Evolutionary conservation across 257 asterid species (phyloP).

Genomic region (Solanum lignicaule): DNA sequence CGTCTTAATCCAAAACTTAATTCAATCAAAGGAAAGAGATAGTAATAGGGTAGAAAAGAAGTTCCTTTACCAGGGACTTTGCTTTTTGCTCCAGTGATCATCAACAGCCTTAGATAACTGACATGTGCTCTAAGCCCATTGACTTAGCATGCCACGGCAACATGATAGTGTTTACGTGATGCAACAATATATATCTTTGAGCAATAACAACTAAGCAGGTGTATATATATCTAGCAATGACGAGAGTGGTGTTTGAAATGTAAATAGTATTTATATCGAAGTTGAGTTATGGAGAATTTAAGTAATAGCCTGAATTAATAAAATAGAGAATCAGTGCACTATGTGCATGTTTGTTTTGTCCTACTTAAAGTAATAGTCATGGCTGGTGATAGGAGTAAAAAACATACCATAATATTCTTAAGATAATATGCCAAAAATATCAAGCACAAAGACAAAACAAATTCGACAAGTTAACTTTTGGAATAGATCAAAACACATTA

Average conservation of each 20-base stretch:
- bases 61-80: background rate
- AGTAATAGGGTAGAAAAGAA: background rate
- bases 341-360: background rate
- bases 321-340: background rate
- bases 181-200: background rate
- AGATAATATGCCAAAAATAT: background rate
- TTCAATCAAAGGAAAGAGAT: background rate
- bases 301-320: background rate
- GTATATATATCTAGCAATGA: background rate
- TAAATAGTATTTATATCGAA: background rate
- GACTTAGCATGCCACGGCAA: background rate
- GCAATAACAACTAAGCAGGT: background rate
- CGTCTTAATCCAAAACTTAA: background rate
- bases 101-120: background rate
- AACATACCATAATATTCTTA: background rate
- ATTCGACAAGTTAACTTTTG: background rate
- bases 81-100: background rate
- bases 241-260: background rate
- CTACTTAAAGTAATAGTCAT: background rate
- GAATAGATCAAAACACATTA: background rate
- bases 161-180: background rate
- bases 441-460: background rate
- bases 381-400: background rate
- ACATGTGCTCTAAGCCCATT: background rate
- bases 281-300: background rate